A percentile compares a stretch with the other conserved stretches of the same genome.
These are phyloP conservation scores for Phyllachora maydis DNA, from an alignment of 2,329 filamentous ascomycete species.

Conservation along the genomic window DNA sequence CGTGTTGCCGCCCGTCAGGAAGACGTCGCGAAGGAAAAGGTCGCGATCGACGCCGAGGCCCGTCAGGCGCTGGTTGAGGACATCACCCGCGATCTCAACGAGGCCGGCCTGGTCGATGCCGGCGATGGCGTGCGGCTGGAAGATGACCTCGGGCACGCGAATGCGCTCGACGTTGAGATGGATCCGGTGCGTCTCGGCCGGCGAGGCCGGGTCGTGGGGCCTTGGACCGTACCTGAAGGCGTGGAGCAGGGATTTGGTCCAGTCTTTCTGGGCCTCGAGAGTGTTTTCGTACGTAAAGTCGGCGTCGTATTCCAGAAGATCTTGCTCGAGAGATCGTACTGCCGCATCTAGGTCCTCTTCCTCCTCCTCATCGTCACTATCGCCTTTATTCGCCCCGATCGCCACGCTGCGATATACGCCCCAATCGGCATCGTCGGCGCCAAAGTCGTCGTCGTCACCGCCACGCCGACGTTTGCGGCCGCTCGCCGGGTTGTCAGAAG, in stretches of 20 bases:
- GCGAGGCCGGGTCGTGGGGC: conserved; percentile 63
- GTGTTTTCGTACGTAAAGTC: conserved; percentile 85
- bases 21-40: conserved; percentile 65
- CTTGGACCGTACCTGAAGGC: conserved; percentile 77
- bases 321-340: conserved; percentile 60
- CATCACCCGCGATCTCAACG: conserved; percentile 78
- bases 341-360: conserved; percentile 65
- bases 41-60: conserved; percentile 31
- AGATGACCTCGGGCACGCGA: conserved; percentile 79
- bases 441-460: conserved; percentile 88
- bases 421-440: conserved; percentile 95
- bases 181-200: conserved; percentile 65
- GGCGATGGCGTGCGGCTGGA: conserved; percentile 68
- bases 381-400: conserved; percentile 49
- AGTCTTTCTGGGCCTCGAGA: conserved; percentile 79
- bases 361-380: conserved; percentile 74
- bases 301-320: conserved; percentile 71
- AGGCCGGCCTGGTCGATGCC: conserved; percentile 87
- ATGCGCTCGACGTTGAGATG: conserved; percentile 96
- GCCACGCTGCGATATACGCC: conserved; percentile 88
- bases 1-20: conserved; percentile 85
- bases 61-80: conserved; percentile 63
- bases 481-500: conserved; percentile 53
- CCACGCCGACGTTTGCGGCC: conserved; percentile 64
- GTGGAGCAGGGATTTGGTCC: conserved; percentile 81